These are phyloP conservation scores for Agaricales sp. DNA, from an alignment of 1,284 basidiomycete species.

Conservation along the genomic window DNA sequence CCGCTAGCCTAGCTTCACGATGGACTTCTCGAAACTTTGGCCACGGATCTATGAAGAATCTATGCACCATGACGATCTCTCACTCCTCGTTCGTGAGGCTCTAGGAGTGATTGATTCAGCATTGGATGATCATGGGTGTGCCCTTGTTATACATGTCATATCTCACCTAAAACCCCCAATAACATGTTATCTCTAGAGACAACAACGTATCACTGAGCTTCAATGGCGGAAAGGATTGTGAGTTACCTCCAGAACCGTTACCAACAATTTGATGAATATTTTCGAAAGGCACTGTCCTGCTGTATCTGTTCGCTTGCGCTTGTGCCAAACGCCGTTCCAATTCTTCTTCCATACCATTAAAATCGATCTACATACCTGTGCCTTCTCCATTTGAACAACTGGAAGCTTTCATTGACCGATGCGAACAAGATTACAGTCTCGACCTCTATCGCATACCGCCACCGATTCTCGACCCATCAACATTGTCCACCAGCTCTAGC, in stretches of 20 bases:
- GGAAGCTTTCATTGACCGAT: conserved; percentile 74
- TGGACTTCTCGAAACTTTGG: conserved; percentile 1
- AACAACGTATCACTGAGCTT: conserved; percentile 80
- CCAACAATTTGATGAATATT: conserved; percentile 3
- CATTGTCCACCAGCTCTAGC: too few species aligned
- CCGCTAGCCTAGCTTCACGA: too few species aligned
- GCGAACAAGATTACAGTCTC: conserved; percentile 63
- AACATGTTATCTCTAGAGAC: conserved; percentile 39
- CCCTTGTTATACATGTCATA: background rate
- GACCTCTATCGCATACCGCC: conserved; percentile 59
- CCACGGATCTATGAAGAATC: background rate
- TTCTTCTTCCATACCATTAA: conserved; percentile 52
- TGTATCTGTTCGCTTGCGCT: conserved; percentile 80
- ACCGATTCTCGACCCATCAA: conserved; percentile 16
- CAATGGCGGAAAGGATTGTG: conserved; percentile 98
- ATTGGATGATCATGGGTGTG: background rate
- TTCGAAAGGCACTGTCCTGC: conserved; percentile 76
- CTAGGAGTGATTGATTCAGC: background rate
- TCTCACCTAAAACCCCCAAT: conserved; percentile 2
- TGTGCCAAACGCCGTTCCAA: conserved; percentile 33
- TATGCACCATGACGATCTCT: background rate
- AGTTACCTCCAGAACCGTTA: conserved; percentile 20
- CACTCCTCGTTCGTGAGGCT: background rate
- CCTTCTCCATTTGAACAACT: conserved; percentile 81
- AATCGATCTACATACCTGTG: conserved; percentile 77